Evolutionary conservation across 2,329 filamentous ascomycete species (phyloP), one percentile per base, ranked within the genome.

Genomic region (Trichoderma afroharzianum): DNA sequence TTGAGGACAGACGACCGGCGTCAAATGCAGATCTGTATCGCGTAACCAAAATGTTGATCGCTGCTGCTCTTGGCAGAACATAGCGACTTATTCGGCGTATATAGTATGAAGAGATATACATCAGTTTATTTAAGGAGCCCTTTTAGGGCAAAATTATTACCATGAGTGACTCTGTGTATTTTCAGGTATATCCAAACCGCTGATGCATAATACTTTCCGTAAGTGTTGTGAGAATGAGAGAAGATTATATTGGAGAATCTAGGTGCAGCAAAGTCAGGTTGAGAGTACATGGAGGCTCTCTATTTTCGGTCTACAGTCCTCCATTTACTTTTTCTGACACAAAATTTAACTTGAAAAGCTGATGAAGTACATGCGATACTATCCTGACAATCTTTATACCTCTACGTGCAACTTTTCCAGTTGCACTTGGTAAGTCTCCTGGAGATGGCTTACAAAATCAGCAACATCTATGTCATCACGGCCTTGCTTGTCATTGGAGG

Each of bases 401-500:
- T 50, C 8, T 50, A 21, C 7, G 39, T 43, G 39, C 3, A 43
- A 43, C 39, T 2, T 43, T n/a, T 9, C 39, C 18, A 18, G 18
- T 8, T 58, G 18, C 8, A 28, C 1, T 14, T 21, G 26, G 7
- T n/a, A 4, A 3, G 3, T 58, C 55, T 58, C 3, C n/a, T 58
- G 24, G 30, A 28, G 21, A 67, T 67, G 63, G 15, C 24, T 28
- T 39, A 43, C 15, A 58, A 43, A 15, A 57, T 67, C 7, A 39
- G 18, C 21, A 67, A 67, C 50, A 67, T 67, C 15, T 67, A 67
- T 30, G 32, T 32, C 15, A 67, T 67, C 33, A 67, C 63, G 18
- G 63, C 63, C 14, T 67, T 67, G 6, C 50, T 67, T 9, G 63
- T 67, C 21, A 67, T 67, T 26, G 63, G 63, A 30, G 63, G 63